These are phyloP conservation scores for Lactarius vividus DNA, from an alignment of 768 basidiomycete species.

Conservation along the genomic window DNA sequence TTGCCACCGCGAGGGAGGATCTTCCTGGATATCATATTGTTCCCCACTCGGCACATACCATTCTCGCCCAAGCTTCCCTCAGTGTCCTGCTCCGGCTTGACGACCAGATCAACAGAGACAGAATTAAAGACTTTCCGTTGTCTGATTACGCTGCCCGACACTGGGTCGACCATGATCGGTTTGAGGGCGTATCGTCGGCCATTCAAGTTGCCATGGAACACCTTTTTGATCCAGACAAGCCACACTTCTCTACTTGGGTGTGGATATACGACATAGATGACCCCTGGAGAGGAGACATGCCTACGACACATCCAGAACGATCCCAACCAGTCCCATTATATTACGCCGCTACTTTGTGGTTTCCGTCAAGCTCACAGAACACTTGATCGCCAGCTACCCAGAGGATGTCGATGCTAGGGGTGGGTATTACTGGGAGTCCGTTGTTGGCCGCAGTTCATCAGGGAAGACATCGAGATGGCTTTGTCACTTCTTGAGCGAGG, in stretches of 20 bases:
- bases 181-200: not conserved
- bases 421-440: not conserved
- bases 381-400: not conserved
- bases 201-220: not conserved
- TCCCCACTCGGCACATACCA: not conserved
- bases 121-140: not conserved
- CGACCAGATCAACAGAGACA: not conserved
- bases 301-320: not conserved
- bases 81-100: not conserved
- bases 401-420: conserved; percentile 1
- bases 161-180: conserved; percentile 2
- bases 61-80: not conserved
- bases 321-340: not conserved
- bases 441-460: not conserved
- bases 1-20: not conserved
- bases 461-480: not conserved
- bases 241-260: not conserved
- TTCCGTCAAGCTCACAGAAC: not conserved
- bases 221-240: not conserved
- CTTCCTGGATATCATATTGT: conserved; percentile 4
- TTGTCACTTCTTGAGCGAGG: not conserved
- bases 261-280: conserved; percentile 5
- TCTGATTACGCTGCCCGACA: not conserved
- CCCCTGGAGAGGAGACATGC: not conserved
- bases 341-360: not conserved